Conservation (phyloP, 306 rosid species). For the Castanea sativa region DNA sequence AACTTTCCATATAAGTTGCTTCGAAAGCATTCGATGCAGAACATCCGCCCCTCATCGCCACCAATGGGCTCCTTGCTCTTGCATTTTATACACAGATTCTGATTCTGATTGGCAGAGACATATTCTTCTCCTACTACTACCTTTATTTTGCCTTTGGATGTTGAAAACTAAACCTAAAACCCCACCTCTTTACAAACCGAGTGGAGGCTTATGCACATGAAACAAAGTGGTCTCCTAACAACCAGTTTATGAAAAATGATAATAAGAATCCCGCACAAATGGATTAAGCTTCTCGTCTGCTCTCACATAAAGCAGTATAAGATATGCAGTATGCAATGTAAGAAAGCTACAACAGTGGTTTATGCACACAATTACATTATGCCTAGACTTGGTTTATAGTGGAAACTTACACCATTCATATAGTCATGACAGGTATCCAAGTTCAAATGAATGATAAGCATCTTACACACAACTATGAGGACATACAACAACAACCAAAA, state of each 20-base stretch:
- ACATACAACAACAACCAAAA: slow-evolving; percentile 9
- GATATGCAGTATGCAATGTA: neutral
- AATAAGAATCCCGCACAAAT: neutral
- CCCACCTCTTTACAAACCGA: neutral
- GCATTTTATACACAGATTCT: slow-evolving; percentile 67
- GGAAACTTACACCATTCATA: neutral
- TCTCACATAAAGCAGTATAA: neutral
- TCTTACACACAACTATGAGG: slow-evolving; percentile 1
- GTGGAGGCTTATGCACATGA: neutral
- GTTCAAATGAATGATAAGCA: slow-evolving; percentile 1
- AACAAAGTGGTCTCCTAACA: neutral
- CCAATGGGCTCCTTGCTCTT: slow-evolving; percentile 63
- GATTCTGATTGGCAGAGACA: slow-evolving; percentile 7
- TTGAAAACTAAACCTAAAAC: neutral
- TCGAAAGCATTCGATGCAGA: slow-evolving; percentile 76
- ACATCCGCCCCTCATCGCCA: slow-evolving; percentile 53
- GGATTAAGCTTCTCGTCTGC: neutral
- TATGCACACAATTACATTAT: neutral
- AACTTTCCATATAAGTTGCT: slow-evolving; percentile 75
- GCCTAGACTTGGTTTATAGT: too few species aligned
- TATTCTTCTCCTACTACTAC: neutral
- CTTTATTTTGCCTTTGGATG: neutral
- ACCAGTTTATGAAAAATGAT: neutral
- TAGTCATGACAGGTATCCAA: slow-evolving; percentile 22
- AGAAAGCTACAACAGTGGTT: neutral